Conservation (phyloP, 345 rosid genomes). For the Citrus cavaleriei region DNA sequence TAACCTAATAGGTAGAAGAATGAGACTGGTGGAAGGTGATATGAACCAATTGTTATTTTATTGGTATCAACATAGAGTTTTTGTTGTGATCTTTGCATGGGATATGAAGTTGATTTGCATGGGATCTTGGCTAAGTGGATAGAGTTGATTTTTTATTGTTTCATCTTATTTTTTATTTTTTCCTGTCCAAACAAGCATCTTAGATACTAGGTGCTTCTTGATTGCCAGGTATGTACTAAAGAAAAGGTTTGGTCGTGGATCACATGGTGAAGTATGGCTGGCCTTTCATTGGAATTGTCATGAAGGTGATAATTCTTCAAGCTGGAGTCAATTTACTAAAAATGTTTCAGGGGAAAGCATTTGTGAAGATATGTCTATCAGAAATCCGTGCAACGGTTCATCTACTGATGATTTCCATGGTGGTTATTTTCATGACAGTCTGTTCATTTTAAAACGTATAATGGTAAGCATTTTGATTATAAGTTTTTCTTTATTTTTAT, state of each 20-base stretch:
- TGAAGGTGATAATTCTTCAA: constrained; percentile 41
- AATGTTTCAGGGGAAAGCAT: constrained; percentile 30
- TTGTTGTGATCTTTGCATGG: background rate
- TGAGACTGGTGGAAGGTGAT: constrained; percentile 1
- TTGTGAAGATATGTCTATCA: constrained; percentile 21
- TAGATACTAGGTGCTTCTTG: constrained; percentile 12
- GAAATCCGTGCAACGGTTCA: constrained; percentile 33
- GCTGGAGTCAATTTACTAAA: constrained; percentile 36
- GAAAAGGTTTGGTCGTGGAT: constrained; percentile 88
- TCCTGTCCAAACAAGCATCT: constrained; percentile 4
- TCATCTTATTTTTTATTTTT: background rate
- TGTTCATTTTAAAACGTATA: constrained; percentile 85
- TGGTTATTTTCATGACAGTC: constrained; percentile 38
- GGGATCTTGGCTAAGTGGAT: no score
- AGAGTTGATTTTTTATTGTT: no score
- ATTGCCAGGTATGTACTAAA: constrained; percentile 67
- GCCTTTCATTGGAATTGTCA: constrained; percentile 83
- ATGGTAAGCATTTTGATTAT: constrained; percentile 53
- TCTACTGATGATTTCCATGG: constrained; percentile 33
- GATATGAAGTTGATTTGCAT: background rate
- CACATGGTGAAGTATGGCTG: constrained; percentile 96
- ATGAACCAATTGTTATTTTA: background rate
- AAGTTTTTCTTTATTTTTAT: background rate
- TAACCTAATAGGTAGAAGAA: background rate
- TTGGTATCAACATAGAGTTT: background rate